phyloP scores from a whole-genome alignment of 495 filamentous ascomycete genomes.

The Oidiodendron maius region DNA sequence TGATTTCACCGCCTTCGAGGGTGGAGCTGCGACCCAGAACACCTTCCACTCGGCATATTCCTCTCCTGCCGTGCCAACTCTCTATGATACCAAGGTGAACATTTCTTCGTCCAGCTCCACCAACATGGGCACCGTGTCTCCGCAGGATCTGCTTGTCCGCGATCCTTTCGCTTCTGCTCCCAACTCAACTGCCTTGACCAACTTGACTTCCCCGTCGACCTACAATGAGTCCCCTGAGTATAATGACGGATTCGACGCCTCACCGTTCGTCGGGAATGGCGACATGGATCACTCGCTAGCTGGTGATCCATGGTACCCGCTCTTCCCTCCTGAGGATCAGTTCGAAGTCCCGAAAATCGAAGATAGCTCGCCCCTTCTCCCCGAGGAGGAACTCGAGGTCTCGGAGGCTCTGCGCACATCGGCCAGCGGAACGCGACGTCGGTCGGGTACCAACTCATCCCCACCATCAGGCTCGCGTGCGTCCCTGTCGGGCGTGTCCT shows the following conservation, averaged over 20 bases:
- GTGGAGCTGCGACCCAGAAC: conserved; percentile 33
- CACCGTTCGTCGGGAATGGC: conserved; percentile 55
- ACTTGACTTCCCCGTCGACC: conserved; percentile 75
- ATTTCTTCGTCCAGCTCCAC: conserved; percentile 31
- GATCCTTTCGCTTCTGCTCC: conserved; percentile 68
- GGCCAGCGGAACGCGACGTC: conserved; percentile 15
- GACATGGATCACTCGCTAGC: conserved; percentile 35
- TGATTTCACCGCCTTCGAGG: conserved; percentile 37
- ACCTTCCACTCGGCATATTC: conserved; percentile 28
- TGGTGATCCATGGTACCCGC: conserved; percentile 52
- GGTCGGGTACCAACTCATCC: conserved; percentile 37
- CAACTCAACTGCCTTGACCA: conserved; percentile 76
- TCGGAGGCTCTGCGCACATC: conserved; percentile 31
- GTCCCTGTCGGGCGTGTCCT: conserved; percentile 60
- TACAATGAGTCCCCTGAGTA: conserved; percentile 68
- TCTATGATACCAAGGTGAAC: conserved; percentile 37
- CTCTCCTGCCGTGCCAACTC: conserved; percentile 41
- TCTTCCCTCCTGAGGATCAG: conserved; percentile 55
- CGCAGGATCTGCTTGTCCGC: conserved; percentile 67
- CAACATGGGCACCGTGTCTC: conserved; percentile 72
- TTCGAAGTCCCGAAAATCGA: conserved; percentile 16
- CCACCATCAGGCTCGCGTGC: conserved; percentile 53
- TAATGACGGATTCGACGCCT: conserved; percentile 65
- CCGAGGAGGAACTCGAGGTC: conserved; percentile 32
- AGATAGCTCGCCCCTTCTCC: conserved; percentile 32